Evolutionary conservation across 2,329 filamentous ascomycete species (phyloP).

Genomic region (Fusarium sacchari): DNA sequence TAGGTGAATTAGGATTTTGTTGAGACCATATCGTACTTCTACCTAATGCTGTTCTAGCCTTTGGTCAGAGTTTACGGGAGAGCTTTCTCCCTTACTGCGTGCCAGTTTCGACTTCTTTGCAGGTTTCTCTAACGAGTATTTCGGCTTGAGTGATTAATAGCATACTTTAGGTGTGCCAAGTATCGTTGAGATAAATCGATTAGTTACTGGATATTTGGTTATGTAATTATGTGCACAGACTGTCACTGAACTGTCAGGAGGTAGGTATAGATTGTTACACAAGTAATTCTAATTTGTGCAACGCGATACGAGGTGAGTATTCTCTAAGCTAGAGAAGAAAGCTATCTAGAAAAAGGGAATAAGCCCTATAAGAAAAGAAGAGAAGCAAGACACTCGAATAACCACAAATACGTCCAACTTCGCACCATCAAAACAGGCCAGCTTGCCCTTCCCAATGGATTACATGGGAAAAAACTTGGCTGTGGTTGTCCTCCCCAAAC

Average conservation of each 20-base stretch:
- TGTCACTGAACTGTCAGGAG: fast-evolving
- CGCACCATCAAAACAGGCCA: background rate
- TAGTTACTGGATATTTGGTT: background rate
- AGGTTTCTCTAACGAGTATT: too few species aligned
- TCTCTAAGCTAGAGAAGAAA: background rate
- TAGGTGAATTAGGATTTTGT: too few species aligned
- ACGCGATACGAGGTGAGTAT: background rate
- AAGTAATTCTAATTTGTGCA: background rate
- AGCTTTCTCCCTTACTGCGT: too few species aligned
- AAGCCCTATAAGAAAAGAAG: background rate
- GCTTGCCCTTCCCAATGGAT: fast-evolving
- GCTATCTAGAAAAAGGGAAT: background rate
- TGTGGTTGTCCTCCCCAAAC: background rate
- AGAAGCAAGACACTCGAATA: background rate
- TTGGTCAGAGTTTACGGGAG: too few species aligned
- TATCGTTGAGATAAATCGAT: too few species aligned
- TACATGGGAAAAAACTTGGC: too few species aligned
- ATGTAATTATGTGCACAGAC: background rate
- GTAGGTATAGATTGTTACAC: fast-evolving
- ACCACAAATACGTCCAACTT: background rate
- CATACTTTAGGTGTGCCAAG: too few species aligned
- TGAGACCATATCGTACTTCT: too few species aligned
- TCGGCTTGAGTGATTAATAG: too few species aligned
- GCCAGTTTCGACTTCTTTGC: too few species aligned
- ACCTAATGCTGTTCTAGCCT: too few species aligned